phyloP scores from a whole-genome alignment of 257 asterid species.

The Nicotiana sylvestris region DNA sequence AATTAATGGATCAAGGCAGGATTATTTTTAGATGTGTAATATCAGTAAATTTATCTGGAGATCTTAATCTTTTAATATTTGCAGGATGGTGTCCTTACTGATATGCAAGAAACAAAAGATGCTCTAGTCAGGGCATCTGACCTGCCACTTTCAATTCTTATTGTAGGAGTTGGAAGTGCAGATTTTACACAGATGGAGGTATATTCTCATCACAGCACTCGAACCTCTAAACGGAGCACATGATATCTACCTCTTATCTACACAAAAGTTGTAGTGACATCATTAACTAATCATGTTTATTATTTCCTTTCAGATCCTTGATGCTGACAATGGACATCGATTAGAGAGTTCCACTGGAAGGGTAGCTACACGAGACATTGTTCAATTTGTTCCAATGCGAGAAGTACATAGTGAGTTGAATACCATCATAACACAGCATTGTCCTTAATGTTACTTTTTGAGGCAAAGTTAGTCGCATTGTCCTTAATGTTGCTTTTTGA shows the following conservation, averaged over 20 bases:
- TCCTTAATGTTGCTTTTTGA: background rate
- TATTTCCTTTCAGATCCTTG: slow-evolving; percentile 47
- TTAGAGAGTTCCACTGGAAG: slow-evolving; percentile 68
- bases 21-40: background rate
- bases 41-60: background rate
- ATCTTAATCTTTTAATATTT: background rate
- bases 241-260: background rate
- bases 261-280: background rate
- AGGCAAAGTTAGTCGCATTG: background rate
- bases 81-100: slow-evolving; percentile 74
- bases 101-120: slow-evolving; percentile 59
- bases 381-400: slow-evolving; percentile 87
- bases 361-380: slow-evolving; percentile 73
- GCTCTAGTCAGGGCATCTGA: slow-evolving; percentile 72
- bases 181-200: slow-evolving; percentile 81
- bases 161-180: slow-evolving; percentile 81
- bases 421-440: background rate
- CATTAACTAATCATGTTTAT: background rate
- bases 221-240: background rate
- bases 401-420: slow-evolving; percentile 54
- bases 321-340: slow-evolving; percentile 66
- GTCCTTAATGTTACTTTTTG: background rate
- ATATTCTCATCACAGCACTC: background rate
- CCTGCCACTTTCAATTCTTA: slow-evolving; percentile 69
- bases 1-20: slow-evolving; percentile 4